Evolutionary conservation across 371 early-diverging fungal genomes (phyloP).

Genomic region (Mucor lusitanicus): DNA sequence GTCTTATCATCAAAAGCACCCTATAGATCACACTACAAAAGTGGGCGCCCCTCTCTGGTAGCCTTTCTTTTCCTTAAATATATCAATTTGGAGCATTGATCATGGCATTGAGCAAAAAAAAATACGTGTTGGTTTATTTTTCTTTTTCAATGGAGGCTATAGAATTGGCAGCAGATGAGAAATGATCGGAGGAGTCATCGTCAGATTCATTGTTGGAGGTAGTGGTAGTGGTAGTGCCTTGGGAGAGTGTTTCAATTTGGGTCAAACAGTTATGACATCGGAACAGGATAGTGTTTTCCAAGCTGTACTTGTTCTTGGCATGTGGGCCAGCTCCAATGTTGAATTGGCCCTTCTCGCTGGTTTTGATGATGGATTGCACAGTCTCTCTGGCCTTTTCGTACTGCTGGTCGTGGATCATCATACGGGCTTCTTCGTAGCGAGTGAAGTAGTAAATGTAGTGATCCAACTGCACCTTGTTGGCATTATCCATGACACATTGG

Average conservation of each 20-base stretch:
- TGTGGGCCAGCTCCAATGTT: slow-evolving; percentile 45
- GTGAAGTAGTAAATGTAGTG: slow-evolving; percentile 68
- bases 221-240: not conserved
- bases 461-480: slow-evolving; percentile 52
- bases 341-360: slow-evolving; percentile 42
- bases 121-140: not conserved
- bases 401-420: slow-evolving; percentile 43
- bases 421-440: slow-evolving; percentile 58
- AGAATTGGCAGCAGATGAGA: slow-evolving; percentile 9
- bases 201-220: not conserved
- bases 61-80: not conserved
- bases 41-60: not conserved
- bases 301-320: slow-evolving; percentile 52
- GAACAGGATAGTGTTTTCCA: slow-evolving; percentile 45
- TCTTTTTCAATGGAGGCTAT: not conserved
- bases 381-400: slow-evolving; percentile 50
- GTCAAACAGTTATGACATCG: slow-evolving; percentile 47
- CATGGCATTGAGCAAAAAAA: not conserved
- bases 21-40: not conserved
- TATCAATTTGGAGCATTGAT: not conserved
- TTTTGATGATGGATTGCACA: slow-evolving; percentile 41
- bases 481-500: slow-evolving; percentile 27
- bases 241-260: slow-evolving; percentile 20
- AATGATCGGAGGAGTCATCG: slow-evolving; percentile 3
- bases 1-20: not conserved